Conservation (phyloP, 306 rosid genomes). For the Castanea mollissima region DNA sequence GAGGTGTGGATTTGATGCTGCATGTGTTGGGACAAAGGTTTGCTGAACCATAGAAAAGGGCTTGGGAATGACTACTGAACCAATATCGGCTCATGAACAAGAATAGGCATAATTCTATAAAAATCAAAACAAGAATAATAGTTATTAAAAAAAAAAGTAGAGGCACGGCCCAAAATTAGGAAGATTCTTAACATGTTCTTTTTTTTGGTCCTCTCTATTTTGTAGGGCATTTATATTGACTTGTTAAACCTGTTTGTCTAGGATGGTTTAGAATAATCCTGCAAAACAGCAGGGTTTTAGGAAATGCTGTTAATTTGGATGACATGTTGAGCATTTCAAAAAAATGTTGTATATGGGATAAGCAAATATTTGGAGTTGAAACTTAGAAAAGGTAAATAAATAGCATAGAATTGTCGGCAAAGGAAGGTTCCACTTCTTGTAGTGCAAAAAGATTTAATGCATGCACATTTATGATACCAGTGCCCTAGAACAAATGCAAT, state of each 20-base stretch:
- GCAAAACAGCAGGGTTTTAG: conserved; percentile 18
- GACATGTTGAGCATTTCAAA: conserved; percentile 30
- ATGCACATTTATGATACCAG: conserved; percentile 28
- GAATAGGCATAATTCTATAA: neutral
- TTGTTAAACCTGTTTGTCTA: conserved; percentile 8
- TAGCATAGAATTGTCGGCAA: conserved; percentile 48
- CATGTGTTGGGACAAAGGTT: neutral
- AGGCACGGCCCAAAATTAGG: neutral
- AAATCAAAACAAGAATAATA: neutral
- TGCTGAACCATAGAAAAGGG: neutral
- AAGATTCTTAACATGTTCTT: too few relatives aligned
- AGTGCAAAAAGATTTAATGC: conserved; percentile 14
- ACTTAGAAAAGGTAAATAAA: neutral
- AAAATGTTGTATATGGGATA: neutral
- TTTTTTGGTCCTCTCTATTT: too few relatives aligned
- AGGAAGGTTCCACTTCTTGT: conserved; percentile 33
- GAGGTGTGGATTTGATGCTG: neutral
- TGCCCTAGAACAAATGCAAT: conserved; percentile 24
- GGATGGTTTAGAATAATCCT: conserved; percentile 15
- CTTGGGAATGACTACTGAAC: neutral
- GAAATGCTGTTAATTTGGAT: conserved; percentile 18
- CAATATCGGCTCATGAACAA: neutral
- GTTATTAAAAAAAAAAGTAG: neutral
- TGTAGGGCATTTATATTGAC: conserved; percentile 17
- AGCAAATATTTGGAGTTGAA: neutral